Evolutionary conservation across 768 basidiomycete species (phyloP), one percentile per base, ranked within the genome.

Genomic region (Pholiota molesta): DNA sequence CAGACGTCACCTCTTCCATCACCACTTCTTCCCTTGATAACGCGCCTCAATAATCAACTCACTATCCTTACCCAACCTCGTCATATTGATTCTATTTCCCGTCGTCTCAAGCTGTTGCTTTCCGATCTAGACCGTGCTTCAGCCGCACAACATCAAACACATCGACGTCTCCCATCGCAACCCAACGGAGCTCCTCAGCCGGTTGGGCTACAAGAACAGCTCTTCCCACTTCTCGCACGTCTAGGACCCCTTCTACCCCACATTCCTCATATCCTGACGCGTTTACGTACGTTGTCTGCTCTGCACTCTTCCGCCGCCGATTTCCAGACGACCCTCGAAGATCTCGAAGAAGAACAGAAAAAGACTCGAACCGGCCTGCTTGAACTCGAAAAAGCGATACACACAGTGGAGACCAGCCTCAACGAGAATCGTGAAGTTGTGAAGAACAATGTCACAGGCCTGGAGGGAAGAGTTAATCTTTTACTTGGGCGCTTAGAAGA

Each of bases 71-170:
- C 97, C 0, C 95, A 98, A 77, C 97, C 97, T 0, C 88, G 96
- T 16, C 95, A 99, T 71, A 89, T 99, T 54, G 97, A 99, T 74
- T 92, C 94, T 11, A 91, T 98, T 64, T 96, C 96, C 1, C 86
- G 97, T 5, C 89, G 97, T 5, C 84, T 99, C 63, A 99, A 99
- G 70, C 79, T 98, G 8, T 84, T 99, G 17, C 82, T 97, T 14
- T 90, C 95, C 0, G 97, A 99, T 74, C 84, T 99, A 55, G 97
- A 99, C 54, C 89, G 96, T 31, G 84, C 86, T 4, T 86, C 89
- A 35, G 81, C 77, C 13, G 77, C 81, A 16, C 86, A 80, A 71
- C 79, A 78, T 57, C 80, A 75, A 66, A 71, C 72, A 44, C 82
- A 77, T 66, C 78, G 78, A 26, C 79, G 79, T 10, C 77, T 82